Evolutionary conservation across 1,284 basidiomycete species (phyloP).

Genomic region (Omphalotus olearius): DNA sequence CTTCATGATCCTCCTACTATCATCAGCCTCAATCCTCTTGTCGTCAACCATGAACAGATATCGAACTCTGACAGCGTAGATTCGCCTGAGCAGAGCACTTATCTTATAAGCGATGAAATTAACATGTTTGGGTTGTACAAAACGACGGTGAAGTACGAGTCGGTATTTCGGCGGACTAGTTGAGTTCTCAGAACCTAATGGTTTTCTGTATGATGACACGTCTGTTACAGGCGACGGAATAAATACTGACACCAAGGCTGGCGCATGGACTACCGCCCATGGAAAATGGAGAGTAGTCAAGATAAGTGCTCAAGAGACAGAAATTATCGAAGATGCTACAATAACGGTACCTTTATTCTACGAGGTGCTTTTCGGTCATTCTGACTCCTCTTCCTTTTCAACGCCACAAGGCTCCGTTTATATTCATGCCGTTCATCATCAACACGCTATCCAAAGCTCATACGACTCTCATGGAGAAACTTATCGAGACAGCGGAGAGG

Average conservation of each 20-base stretch:
- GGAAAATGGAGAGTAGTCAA: conserved; percentile 24
- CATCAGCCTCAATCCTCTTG: conserved; percentile 30
- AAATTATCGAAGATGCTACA: conserved; percentile 24
- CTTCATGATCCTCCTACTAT: conserved; percentile 32
- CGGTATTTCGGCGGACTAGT: background rate
- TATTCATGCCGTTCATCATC: conserved; percentile 22
- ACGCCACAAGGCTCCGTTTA: conserved; percentile 19
- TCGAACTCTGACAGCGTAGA: conserved; percentile 12
- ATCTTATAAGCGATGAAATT: conserved; percentile 31
- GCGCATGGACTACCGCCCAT: conserved; percentile 27
- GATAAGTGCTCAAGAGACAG: conserved; percentile 19
- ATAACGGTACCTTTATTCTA: conserved; percentile 21
- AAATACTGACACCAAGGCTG: conserved; percentile 27
- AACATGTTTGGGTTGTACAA: conserved; percentile 23
- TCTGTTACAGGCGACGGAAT: conserved; percentile 25
- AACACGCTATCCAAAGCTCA: background rate
- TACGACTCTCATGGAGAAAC: background rate
- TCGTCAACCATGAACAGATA: conserved; percentile 19
- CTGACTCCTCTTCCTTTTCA: background rate
- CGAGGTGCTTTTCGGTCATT: background rate
- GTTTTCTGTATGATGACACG: conserved; percentile 17
- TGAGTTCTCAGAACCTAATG: background rate
- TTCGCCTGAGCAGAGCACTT: conserved; percentile 24
- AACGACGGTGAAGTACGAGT: conserved; percentile 25
- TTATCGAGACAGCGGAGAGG: background rate